These are phyloP conservation scores for Penicillium parvum DNA, from an alignment of 495 filamentous ascomycete species.

Conservation along the genomic window DNA sequence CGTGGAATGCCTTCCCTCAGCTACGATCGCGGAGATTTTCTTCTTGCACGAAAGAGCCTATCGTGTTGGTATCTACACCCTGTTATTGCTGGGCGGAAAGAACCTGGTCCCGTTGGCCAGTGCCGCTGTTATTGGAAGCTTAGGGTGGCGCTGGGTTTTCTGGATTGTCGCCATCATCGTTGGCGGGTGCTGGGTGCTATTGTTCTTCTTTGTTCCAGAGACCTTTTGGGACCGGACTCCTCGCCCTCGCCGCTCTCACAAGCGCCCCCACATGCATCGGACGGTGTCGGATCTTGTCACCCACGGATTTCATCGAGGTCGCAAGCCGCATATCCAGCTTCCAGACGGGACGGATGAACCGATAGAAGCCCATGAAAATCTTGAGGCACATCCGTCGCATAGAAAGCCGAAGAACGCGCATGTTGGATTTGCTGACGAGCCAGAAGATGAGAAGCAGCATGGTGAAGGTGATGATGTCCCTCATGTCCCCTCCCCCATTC, in stretches of 20 bases:
- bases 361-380: slow-evolving; percentile 6
- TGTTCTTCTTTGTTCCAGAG: slow-evolving; percentile 93
- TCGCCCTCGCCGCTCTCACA: slow-evolving; percentile 47
- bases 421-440: slow-evolving; percentile 53
- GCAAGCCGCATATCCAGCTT: slow-evolving; percentile 22
- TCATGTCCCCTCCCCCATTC: not conserved
- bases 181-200: slow-evolving; percentile 62
- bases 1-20: slow-evolving; percentile 91
- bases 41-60: slow-evolving; percentile 94
- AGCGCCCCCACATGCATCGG: slow-evolving; percentile 30
- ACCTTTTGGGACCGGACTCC: slow-evolving; percentile 95
- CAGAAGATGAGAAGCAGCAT: slow-evolving; percentile 14
- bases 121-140: slow-evolving; percentile 73
- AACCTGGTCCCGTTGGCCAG: slow-evolving; percentile 86
- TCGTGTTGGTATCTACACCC: slow-evolving; percentile 91
- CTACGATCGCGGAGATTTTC: slow-evolving; percentile 94
- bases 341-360: slow-evolving; percentile 13
- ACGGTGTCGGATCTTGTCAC: slow-evolving; percentile 41
- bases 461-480: not conserved
- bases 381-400: not conserved
- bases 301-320: slow-evolving; percentile 31
- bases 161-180: slow-evolving; percentile 88
- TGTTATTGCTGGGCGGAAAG: slow-evolving; percentile 86
- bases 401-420: slow-evolving; percentile 37
- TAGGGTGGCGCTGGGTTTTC: slow-evolving; percentile 80